Conservation (phyloP, 73 alveolate genomes). For the Paramecium sonneborni region DNA sequence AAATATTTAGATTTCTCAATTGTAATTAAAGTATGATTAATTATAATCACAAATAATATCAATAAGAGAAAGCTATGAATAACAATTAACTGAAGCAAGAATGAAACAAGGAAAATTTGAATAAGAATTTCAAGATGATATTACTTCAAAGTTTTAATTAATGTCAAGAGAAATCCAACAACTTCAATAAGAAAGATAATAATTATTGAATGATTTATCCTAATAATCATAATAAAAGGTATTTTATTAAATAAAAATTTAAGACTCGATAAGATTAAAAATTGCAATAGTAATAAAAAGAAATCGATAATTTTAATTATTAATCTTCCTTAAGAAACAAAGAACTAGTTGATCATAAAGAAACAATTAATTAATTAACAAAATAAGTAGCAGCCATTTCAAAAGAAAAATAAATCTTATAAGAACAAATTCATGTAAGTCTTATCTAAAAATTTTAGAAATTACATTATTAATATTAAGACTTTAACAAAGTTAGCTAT, state of each 20-base stretch:
- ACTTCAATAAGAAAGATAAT: neutral
- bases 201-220: neutral
- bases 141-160: neutral
- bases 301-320: neutral
- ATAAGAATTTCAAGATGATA: neutral
- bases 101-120: conserved; percentile 14
- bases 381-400: neutral
- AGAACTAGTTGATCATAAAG: neutral
- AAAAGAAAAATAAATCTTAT: neutral
- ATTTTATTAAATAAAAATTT: neutral
- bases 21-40: neutral
- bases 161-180: neutral
- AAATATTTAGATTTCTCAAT: neutral
- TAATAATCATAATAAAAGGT: neutral
- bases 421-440: neutral
- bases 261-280: neutral
- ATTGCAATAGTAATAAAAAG: neutral
- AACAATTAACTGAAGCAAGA: neutral
- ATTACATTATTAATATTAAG: neutral
- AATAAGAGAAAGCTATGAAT: neutral
- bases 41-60: neutral
- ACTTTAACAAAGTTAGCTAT: neutral
- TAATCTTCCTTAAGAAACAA: neutral
- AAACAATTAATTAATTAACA: neutral
- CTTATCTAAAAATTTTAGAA: neutral